Base-by-base conservation (phyloP, 2,329 filamentous ascomycete genomes). In the Neonectria hederae region DNA sequence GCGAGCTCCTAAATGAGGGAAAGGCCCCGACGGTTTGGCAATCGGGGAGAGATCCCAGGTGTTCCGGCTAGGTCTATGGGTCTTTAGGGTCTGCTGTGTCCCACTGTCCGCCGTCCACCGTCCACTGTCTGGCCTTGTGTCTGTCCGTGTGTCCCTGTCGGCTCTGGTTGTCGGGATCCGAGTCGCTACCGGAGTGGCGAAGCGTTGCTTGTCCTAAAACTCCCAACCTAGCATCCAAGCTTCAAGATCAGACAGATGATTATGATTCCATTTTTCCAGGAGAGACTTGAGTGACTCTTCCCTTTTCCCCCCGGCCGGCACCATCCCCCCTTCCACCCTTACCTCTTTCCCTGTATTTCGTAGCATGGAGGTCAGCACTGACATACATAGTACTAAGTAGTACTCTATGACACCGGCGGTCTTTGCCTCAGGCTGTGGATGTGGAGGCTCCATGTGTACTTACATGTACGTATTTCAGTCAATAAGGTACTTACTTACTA, bases 21-120 rank as follows among this genome's bases (percentile, higher is more conserved):
- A 63, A 45, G 46, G 55, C 61, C 51, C 59, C 61, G 52, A 54
- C 55, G 24, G 49, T 58, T 59, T 63, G 51, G 61, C 54, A 59
- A 63, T 62, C 55, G 55, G 61, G 55, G 61, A 59, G 43, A 9
- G 28, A 26, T 30, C 46, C 38, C 30, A 52, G 35, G 54, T 43
- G 43, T 59, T 58, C 61, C 61, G 51, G 56, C 48, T 59, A 55
- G 61, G 55, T 58, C 54, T 40, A 22, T 55, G 49, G 61, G 55
- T 26, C 30, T 22, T 30, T 38, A 46, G 52, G 53, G 35, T 45
- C 35, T 38, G 35, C 5, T 38, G 35, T 38, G 14, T 38, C 32
- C 32, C 32, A 32, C 30, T 32, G 11, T 32, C 9, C 9, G 10
- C 10, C 11, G 30, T 11, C 30, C 30, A 32, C 30, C 13, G 30